These are phyloP conservation scores for Dimocarpus longan DNA, from an alignment of 345 rosid genomes.

Conservation along the genomic window DNA sequence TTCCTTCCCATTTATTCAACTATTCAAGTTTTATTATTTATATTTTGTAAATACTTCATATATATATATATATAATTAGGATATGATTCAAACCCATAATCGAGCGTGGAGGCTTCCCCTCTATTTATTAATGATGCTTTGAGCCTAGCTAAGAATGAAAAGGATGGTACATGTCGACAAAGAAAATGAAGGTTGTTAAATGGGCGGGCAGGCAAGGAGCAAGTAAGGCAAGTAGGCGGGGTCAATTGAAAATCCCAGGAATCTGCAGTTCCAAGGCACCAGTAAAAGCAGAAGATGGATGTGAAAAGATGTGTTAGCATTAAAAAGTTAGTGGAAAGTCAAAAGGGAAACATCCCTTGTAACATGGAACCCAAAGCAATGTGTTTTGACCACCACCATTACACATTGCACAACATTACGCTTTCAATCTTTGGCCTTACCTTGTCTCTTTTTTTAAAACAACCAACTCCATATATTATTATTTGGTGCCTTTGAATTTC, in stretches of 20 bases:
- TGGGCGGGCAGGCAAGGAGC: background rate
- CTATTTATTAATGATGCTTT: too few relatives aligned
- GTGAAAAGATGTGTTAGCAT: slow-evolving; percentile 23
- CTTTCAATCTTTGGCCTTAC: background rate
- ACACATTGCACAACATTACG: background rate
- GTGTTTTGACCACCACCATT: background rate
- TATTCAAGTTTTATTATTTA: too few relatives aligned
- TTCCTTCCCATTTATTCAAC: too few relatives aligned
- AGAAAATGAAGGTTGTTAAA: too few relatives aligned
- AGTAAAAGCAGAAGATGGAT: slow-evolving; percentile 11
- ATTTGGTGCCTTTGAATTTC: background rate
- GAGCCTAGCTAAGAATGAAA: too few relatives aligned
- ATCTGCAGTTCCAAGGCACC: slow-evolving; percentile 23
- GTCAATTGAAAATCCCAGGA: slow-evolving; percentile 21
- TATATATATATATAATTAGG: too few relatives aligned
- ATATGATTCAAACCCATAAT: too few relatives aligned
- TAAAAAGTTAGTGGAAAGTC: background rate
- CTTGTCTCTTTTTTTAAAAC: background rate
- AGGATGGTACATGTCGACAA: too few relatives aligned
- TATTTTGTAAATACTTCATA: too few relatives aligned
- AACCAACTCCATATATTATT: too few relatives aligned
- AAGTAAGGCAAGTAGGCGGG: slow-evolving; percentile 2
- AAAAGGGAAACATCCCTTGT: slow-evolving; percentile 20
- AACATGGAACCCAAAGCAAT: slow-evolving; percentile 25
- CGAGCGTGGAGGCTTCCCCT: too few relatives aligned